Evolutionary conservation across 495 filamentous ascomycete species (phyloP).

Genomic region (Neurospora terricola): DNA sequence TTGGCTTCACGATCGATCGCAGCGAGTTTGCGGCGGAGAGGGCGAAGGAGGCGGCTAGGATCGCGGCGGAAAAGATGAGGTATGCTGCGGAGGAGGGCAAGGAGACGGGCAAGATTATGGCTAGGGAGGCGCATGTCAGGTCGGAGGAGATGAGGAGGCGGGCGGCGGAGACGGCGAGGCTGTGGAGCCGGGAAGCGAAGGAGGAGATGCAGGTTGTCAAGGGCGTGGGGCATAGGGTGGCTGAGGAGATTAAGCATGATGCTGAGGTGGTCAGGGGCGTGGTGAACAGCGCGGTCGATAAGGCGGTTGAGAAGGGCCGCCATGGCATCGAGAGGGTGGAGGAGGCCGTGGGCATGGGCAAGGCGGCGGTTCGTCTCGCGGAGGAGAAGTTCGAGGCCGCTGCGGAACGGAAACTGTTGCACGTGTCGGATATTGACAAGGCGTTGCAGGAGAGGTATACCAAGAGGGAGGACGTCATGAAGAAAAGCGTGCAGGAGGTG

Average conservation of each 20-base stretch:
- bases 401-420: slow-evolving; percentile 18
- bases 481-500: slow-evolving; percentile 33
- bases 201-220: slow-evolving; percentile 7
- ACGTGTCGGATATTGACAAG: slow-evolving; percentile 33
- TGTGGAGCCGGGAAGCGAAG: slow-evolving; percentile 10
- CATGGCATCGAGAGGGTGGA: slow-evolving; percentile 9
- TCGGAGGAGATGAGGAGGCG: background rate
- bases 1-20: slow-evolving; percentile 9
- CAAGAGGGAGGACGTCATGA: slow-evolving; percentile 15
- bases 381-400: slow-evolving; percentile 16
- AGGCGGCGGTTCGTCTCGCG: slow-evolving; percentile 18
- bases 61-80: slow-evolving; percentile 9
- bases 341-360: slow-evolving; percentile 9
- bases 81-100: slow-evolving; percentile 20
- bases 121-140: slow-evolving; percentile 11
- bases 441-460: slow-evolving; percentile 38
- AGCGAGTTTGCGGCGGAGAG: background rate
- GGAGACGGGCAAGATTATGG: slow-evolving; percentile 21
- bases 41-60: slow-evolving; percentile 15
- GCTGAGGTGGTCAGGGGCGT: slow-evolving; percentile 7
- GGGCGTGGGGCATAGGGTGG: slow-evolving; percentile 3
- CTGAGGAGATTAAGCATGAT: background rate
- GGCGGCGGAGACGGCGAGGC: slow-evolving; percentile 8
- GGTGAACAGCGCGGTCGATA: slow-evolving; percentile 18
- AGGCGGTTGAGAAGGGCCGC: slow-evolving; percentile 20